Conservation (phyloP, 1,139 yeast species). For the Groenewaldozyma auringiensis region DNA sequence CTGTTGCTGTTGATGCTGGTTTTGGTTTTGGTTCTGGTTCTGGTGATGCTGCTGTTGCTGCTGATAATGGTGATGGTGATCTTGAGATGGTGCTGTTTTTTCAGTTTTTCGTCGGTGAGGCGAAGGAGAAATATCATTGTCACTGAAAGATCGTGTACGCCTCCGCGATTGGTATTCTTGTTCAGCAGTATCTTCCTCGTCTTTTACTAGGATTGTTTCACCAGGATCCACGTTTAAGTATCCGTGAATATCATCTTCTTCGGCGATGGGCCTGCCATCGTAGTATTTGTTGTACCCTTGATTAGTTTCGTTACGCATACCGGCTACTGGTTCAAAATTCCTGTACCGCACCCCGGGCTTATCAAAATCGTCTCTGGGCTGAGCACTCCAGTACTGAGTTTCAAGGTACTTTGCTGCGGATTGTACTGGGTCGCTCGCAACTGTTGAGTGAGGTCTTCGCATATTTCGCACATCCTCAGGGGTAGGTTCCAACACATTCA, state of each 20-base stretch:
- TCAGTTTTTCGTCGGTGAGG: background rate
- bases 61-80: constrained; percentile 2
- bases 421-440: background rate
- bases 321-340: no score
- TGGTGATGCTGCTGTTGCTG: constrained; percentile 8
- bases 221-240: background rate
- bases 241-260: background rate
- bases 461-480: background rate
- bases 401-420: background rate
- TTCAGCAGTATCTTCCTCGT: background rate
- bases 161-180: background rate
- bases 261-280: background rate
- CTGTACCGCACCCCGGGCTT: no score
- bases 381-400: background rate
- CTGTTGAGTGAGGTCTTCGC: background rate
- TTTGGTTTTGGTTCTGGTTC: constrained; percentile 4
- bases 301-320: background rate
- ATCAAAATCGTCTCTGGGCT: no score
- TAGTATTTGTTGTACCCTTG: background rate
- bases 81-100: background rate
- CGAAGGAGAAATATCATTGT: background rate
- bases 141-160: background rate
- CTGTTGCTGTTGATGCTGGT: constrained; percentile 8
- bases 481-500: background rate
- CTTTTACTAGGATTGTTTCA: background rate